Evolutionary conservation across 768 basidiomycete species (phyloP), one percentile per base, ranked within the genome.

Genomic region (Tylopilus vinaceipallidus): DNA sequence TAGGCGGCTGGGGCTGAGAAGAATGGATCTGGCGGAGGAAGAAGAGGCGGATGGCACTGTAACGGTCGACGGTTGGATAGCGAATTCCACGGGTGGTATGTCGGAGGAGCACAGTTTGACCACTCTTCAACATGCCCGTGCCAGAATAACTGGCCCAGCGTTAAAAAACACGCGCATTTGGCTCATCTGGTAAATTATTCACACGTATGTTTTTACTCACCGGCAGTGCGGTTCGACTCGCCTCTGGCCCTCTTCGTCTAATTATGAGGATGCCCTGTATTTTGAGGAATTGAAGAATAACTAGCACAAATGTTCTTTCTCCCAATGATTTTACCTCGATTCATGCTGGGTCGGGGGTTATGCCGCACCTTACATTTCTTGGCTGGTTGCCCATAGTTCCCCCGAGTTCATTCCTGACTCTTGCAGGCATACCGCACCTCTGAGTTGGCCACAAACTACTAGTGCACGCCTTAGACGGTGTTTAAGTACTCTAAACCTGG

Each of bases 31-130:
- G 70, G 16, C 60, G 59, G 32, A 61, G 73, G 71, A 86, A 86
- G 66, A 85, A 86, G 45, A 64, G 70, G 38, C 82, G 71, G 47
- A 86, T 85, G 43, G 73, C 63, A 34, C 60, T 73, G 65, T 86
- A 86, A 43, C 84, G 80, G 63, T 83, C 82, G 44, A 81, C 45
- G 17, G 65, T 64, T 6, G 73, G 58, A 29, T 51, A 56, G 4
- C 46, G 47, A 49, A 58, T 46, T 40, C 64, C 57, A 35, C 64
- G 58, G 0, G 59, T 56, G 20, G 61, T 47, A 40, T 67, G 66
- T 50, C 54, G 63, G 32, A 66, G 38, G 32, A 67, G 50, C 1
- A 32, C 41, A 30, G 6, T 20, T 11, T 32, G 32, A 10, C 32
- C 23, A n/a, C 23, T 49, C 49, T 35, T 53, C 27, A 57, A 32